phyloP scores from a whole-genome alignment of 805 yeast genomes.

The Candida incommunis region DNA sequence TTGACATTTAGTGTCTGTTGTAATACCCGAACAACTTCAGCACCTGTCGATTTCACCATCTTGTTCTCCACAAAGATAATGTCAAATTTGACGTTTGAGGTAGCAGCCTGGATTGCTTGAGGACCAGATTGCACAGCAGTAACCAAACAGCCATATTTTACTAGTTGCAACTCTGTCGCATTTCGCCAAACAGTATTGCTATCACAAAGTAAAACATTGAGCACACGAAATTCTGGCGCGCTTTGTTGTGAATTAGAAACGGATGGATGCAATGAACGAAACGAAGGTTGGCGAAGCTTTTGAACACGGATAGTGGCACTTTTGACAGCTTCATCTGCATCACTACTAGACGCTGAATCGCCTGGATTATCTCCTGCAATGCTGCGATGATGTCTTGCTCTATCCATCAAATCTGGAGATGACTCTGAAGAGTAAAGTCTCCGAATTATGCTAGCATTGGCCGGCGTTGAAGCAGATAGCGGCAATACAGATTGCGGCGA shows the following conservation, averaged over 20 bases:
- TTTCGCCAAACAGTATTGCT: constrained; percentile 73
- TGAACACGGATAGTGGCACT: constrained; percentile 27
- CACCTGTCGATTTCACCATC: constrained; percentile 50
- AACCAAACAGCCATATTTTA: constrained; percentile 63
- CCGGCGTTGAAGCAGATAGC: background rate
- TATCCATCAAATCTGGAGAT: background rate
- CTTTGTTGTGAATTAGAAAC: constrained; percentile 2
- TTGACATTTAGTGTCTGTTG: constrained; percentile 68
- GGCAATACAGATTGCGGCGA: background rate
- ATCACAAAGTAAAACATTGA: constrained; percentile 73
- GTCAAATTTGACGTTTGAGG: constrained; percentile 76
- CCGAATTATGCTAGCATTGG: background rate
- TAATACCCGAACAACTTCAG: constrained; percentile 66
- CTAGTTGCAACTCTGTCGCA: constrained; percentile 48
- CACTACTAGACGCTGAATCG: constrained; percentile 3
- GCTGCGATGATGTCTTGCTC: background rate
- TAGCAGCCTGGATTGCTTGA: constrained; percentile 66
- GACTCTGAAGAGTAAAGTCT: background rate
- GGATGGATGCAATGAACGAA: constrained; percentile 19
- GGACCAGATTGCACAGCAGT: constrained; percentile 68
- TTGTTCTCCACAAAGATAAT: constrained; percentile 63
- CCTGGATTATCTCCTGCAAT: background rate
- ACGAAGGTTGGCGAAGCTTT: constrained; percentile 38
- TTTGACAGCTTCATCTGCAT: background rate
- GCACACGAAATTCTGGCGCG: constrained; percentile 12